phyloP scores from a whole-genome alignment of 148 eudicot species.

The Spergularia bocconei region DNA sequence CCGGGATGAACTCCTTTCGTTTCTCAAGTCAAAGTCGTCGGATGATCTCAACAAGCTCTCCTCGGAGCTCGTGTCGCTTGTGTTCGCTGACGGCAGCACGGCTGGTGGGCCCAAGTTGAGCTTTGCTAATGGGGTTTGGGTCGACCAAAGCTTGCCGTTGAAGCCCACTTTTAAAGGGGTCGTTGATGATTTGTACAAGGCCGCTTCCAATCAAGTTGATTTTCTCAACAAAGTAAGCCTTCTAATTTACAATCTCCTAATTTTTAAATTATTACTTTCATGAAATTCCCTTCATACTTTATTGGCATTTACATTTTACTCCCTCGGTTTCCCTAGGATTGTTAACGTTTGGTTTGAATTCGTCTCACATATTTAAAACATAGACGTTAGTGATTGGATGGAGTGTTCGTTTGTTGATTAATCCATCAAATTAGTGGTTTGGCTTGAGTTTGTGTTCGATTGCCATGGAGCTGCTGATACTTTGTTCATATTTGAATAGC shows the following conservation, averaged over 20 bases:
- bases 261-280: too few relatives aligned
- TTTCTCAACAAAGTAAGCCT: conserved; percentile 59
- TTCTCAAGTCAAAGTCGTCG: conserved; percentile 49
- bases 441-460: too few relatives aligned
- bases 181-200: conserved; percentile 52
- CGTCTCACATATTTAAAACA: too few relatives aligned
- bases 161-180: conserved; percentile 51
- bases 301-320: too few relatives aligned
- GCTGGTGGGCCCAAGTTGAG: conserved; percentile 67
- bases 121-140: conserved; percentile 75
- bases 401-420: too few relatives aligned
- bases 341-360: too few relatives aligned
- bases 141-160: conserved; percentile 47
- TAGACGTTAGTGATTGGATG: too few relatives aligned
- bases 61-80: conserved; percentile 53
- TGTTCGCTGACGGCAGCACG: conserved; percentile 55
- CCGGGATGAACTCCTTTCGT: conserved; percentile 55
- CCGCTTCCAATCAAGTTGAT: conserved; percentile 60
- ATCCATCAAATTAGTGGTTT: too few relatives aligned
- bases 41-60: conserved; percentile 62
- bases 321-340: too few relatives aligned
- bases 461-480: too few relatives aligned
- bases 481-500: too few relatives aligned
- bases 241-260: not conserved
- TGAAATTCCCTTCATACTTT: too few relatives aligned